phyloP scores from a whole-genome alignment of 164 flowering plant species.

The Umbellularia californica region DNA sequence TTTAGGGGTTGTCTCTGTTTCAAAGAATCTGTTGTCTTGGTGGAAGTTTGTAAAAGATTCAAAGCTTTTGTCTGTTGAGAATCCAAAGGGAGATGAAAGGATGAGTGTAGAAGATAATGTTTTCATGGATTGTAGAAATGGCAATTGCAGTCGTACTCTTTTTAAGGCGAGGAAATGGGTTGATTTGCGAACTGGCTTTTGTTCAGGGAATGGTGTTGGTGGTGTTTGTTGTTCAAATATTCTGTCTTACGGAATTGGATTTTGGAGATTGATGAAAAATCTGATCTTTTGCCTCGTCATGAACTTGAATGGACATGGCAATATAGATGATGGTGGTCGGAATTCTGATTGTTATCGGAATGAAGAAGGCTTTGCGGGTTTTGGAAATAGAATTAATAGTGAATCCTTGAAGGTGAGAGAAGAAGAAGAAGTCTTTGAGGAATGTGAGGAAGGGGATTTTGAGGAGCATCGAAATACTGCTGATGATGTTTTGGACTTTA shows the following conservation, averaged over 20 bases:
- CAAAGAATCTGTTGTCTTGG: slow-evolving; percentile 12
- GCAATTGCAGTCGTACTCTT: background rate
- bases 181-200: slow-evolving; percentile 18
- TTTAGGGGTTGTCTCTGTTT: slow-evolving; percentile 12
- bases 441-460: slow-evolving; percentile 7
- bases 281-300: no score
- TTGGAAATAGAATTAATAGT: background rate
- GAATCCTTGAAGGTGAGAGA: background rate
- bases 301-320: no score
- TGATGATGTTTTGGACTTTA: no score
- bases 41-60: background rate
- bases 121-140: background rate
- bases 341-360: background rate
- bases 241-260: slow-evolving; percentile 4
- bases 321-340: background rate
- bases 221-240: slow-evolving; percentile 7
- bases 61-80: background rate
- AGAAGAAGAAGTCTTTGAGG: background rate
- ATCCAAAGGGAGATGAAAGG: background rate
- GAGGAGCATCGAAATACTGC: no score
- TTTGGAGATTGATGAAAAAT: no score
- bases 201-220: slow-evolving; percentile 20
- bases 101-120: background rate
- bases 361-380: background rate
- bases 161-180: background rate